Percentiles rank a stretch among this genome's conserved stretches.
These are phyloP conservation scores for Mesotaenium endlicherianum DNA, from an alignment of 139 green algal genomes.

Conservation along the genomic window DNA sequence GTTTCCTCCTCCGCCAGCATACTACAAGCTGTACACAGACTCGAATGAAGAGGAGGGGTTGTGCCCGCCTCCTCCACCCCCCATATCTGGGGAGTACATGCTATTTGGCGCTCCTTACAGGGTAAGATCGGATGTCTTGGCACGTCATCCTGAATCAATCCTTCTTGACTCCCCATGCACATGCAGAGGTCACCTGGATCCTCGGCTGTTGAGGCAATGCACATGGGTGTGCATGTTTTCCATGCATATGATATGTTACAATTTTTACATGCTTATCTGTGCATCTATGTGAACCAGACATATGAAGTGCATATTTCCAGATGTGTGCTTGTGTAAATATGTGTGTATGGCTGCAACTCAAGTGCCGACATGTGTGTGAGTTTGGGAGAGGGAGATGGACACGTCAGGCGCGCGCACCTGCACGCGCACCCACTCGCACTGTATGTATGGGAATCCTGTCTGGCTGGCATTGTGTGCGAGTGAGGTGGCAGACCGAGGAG, in stretches of 20 bases:
- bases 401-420: neutral
- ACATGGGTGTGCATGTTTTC: neutral
- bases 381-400: no score
- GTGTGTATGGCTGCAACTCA: no score
- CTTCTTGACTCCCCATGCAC: neutral
- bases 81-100: slow-evolving; percentile 20
- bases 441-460: neutral
- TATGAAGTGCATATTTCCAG: no score
- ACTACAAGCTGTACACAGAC: slow-evolving; percentile 21
- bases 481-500: slow-evolving; percentile 31
- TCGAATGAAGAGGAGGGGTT: neutral
- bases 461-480: neutral
- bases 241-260: no score
- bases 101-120: slow-evolving; percentile 30
- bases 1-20: slow-evolving; percentile 33
- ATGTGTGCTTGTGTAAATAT: no score
- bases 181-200: no score
- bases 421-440: neutral
- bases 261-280: neutral
- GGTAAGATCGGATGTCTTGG: slow-evolving; percentile 1
- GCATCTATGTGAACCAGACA: neutral
- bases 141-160: neutral
- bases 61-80: slow-evolving; percentile 22
- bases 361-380: no score
- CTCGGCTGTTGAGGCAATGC: no score